Percentiles rank a stretch among this genome's conserved stretches.
phyloP scores from a whole-genome alignment of 31 red algal genomes.

The Endocladia muricata region DNA sequence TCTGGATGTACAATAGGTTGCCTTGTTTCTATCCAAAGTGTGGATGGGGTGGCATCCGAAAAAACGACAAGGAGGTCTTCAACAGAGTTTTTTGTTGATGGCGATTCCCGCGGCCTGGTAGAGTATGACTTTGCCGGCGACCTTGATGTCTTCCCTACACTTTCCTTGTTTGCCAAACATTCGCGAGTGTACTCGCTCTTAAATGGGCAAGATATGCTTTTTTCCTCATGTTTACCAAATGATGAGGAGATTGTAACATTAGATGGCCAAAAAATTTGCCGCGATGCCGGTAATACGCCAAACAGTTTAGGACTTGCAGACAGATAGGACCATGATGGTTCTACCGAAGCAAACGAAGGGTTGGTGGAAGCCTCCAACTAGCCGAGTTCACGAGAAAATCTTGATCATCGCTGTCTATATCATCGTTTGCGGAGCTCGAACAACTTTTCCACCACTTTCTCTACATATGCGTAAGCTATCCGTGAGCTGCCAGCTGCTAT shows the following conservation, averaged over 20 bases:
- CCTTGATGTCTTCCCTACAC: conserved; percentile 75
- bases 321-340: conserved; percentile 1
- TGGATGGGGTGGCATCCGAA: background rate
- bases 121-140: conserved; percentile 79
- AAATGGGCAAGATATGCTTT: conserved; percentile 76
- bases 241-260: conserved; percentile 71
- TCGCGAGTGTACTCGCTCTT: conserved; percentile 82
- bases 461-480: no score
- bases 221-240: conserved; percentile 44
- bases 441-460: no score
- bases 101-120: conserved; percentile 44
- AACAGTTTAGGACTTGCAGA: conserved; percentile 29
- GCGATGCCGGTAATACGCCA: conserved; percentile 51
- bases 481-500: no score
- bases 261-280: conserved; percentile 57
- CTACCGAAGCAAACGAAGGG: no score
- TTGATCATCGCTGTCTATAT: no score
- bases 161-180: conserved; percentile 76
- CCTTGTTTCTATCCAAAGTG: conserved; percentile 54
- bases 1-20: conserved; percentile 81
- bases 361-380: no score
- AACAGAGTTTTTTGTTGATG: conserved; percentile 73
- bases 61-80: conserved; percentile 26
- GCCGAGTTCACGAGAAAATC: no score
- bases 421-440: background rate